Percentiles rank a stretch among this genome's conserved stretches.
phyloP scores from a whole-genome alignment of 2,329 filamentous ascomycete species.

The Drechmeria coniospora region DNA sequence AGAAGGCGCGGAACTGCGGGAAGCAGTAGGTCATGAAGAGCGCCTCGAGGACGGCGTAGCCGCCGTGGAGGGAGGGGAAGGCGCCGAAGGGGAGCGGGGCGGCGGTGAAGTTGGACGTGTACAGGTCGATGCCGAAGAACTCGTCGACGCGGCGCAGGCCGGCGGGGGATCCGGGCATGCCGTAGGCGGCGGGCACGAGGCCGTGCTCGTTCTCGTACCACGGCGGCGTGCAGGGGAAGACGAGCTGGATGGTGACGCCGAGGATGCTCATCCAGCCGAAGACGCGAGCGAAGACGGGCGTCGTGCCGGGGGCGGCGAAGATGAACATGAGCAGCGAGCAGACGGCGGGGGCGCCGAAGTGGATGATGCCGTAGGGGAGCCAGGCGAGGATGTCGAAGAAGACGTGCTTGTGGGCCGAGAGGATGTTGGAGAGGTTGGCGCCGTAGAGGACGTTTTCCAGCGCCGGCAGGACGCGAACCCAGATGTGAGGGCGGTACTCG shows the following conservation, averaged over 20 bases:
- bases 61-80: slow-evolving; percentile 86
- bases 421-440: slow-evolving; percentile 87
- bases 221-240: slow-evolving; percentile 86
- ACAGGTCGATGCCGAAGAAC: slow-evolving; percentile 81
- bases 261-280: slow-evolving; percentile 89
- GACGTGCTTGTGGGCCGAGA: slow-evolving; percentile 75
- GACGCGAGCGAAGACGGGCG: slow-evolving; percentile 68
- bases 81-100: slow-evolving; percentile 89
- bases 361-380: slow-evolving; percentile 83
- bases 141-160: slow-evolving; percentile 79
- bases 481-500: slow-evolving; percentile 82
- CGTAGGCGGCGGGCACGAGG: slow-evolving; percentile 80
- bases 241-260: slow-evolving; percentile 74
- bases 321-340: slow-evolving; percentile 70
- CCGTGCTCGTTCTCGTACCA: slow-evolving; percentile 96
- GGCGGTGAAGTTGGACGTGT: slow-evolving; percentile 81
- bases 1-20: slow-evolving; percentile 64
- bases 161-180: slow-evolving; percentile 76
- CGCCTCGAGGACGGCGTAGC: slow-evolving; percentile 74
- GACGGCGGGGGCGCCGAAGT: slow-evolving; percentile 75
- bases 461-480: slow-evolving; percentile 86
- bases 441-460: slow-evolving; percentile 95
- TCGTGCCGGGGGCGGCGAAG: slow-evolving; percentile 72
- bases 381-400: slow-evolving; percentile 79
- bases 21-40: slow-evolving; percentile 90